Evolutionary conservation across 345 rosid species (phyloP), one percentile per base, ranked within the genome.

Genomic region (Litchi chinensis): DNA sequence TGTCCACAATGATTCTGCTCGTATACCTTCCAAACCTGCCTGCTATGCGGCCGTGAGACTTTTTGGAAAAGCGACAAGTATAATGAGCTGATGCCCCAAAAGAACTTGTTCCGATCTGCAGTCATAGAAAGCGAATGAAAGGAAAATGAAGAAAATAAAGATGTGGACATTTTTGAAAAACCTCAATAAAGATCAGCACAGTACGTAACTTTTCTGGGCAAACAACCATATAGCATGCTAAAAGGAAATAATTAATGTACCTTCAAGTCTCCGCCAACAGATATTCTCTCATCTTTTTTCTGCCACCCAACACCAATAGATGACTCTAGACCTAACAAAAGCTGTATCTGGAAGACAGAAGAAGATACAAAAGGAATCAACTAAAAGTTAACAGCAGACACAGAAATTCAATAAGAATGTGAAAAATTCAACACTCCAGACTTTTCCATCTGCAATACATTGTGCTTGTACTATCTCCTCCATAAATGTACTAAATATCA

Each of bases 241-340:
- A 75, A 75, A n/a, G n/a, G n/a, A 65, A 75, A 37, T 22, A 48
- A 65, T 6, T 75, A 37, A 72, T 70, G 75, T 82, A 97, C 98
- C 92, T 87, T 92, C 84, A 93, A 73, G 64, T 88, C 93, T 85
- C 94, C 96, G 73, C 80, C 81, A 83, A 96, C 97, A 85, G 97
- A 83, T 82, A 84, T 87, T 78, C 86, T 89, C 86, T 89, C 86
- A n/a, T 92, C 94, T 87, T 86, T 91, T 89, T 88, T 93, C 79
- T 82, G 89, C 97, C 97, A 97, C 70, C 99, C 98, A 62, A 92
- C 93, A 75, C 86, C 79, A 78, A 94, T 81, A 71, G 94, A 91
- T 82, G 99, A 89, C 78, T 90, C 90, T 76, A 82, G 76, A 86
- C 99, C 97, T 80, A 94, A 74, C 76, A 88, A 74, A 84, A 97